These are phyloP conservation scores for Petasospora fabianii DNA, from an alignment of 1,139 yeast species.

Conservation along the genomic window DNA sequence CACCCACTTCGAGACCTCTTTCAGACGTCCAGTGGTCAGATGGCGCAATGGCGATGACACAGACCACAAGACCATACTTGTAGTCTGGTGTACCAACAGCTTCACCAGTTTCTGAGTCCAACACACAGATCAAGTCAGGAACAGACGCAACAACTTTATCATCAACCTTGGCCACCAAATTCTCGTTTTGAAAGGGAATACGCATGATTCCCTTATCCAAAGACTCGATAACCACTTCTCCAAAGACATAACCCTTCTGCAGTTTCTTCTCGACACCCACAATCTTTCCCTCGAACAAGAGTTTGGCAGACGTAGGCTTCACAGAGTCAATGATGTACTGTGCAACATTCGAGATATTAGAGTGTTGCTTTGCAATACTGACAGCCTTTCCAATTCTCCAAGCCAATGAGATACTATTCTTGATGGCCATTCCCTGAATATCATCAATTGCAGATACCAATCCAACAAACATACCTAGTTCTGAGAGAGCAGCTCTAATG, in stretches of 20 bases:
- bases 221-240: slow-evolving; percentile 41
- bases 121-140: slow-evolving; percentile 44
- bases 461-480: slow-evolving; percentile 40
- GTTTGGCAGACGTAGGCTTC: slow-evolving; percentile 30
- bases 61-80: slow-evolving; percentile 41
- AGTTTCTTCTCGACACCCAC: slow-evolving; percentile 39
- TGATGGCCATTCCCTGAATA: slow-evolving; percentile 15
- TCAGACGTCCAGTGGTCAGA: slow-evolving; percentile 37
- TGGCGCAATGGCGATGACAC: slow-evolving; percentile 41
- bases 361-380: slow-evolving; percentile 33
- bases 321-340: slow-evolving; percentile 35
- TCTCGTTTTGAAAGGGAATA: slow-evolving; percentile 47
- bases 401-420: slow-evolving; percentile 34
- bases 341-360: slow-evolving; percentile 36
- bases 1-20: slow-evolving; percentile 38
- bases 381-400: slow-evolving; percentile 50
- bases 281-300: slow-evolving; percentile 42
- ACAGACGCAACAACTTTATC: slow-evolving; percentile 34
- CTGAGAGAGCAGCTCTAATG: slow-evolving; percentile 39
- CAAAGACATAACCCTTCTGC: slow-evolving; percentile 43
- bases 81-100: slow-evolving; percentile 48
- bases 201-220: slow-evolving; percentile 25
- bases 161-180: slow-evolving; percentile 30
- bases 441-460: slow-evolving; percentile 27
- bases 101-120: slow-evolving; percentile 41